Evolutionary conservation across 306 rosid genomes (phyloP).

Genomic region (Cucurbita ficifolia): DNA sequence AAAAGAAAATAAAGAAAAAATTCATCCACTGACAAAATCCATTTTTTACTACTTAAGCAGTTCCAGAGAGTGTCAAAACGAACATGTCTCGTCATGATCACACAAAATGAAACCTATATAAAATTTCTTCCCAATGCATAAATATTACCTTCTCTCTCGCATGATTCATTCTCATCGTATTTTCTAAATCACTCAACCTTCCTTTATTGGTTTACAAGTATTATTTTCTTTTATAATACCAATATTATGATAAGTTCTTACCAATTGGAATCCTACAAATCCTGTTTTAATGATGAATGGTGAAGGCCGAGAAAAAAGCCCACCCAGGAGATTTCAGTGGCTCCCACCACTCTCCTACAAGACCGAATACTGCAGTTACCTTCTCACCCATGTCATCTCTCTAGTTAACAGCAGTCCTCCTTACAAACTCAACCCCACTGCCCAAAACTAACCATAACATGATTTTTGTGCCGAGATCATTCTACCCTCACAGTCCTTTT

Average conservation of each 20-base stretch:
- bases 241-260: not conserved
- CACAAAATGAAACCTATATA: not conserved
- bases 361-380: not conserved
- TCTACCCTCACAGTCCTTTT: not conserved
- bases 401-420: not conserved
- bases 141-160: not conserved
- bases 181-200: not conserved
- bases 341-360: not conserved
- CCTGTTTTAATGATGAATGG: not conserved
- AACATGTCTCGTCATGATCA: not conserved
- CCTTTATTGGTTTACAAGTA: not conserved
- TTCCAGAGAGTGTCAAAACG: conserved; percentile 7
- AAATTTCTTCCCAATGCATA: not conserved
- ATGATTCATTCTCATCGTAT: not conserved
- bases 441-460: not conserved
- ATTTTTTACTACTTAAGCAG: conserved; percentile 24
- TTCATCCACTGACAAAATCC: conserved; percentile 14
- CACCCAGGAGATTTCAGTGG: not conserved
- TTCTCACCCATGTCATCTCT: not conserved
- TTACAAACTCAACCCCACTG: not conserved
- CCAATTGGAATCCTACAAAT: not conserved
- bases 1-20: conserved; percentile 16
- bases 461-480: not conserved
- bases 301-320: not conserved
- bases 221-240: not conserved